These are phyloP conservation scores for Pseudogymnoascus sp. DNA, from an alignment of 2,329 filamentous ascomycete species.

Conservation along the genomic window DNA sequence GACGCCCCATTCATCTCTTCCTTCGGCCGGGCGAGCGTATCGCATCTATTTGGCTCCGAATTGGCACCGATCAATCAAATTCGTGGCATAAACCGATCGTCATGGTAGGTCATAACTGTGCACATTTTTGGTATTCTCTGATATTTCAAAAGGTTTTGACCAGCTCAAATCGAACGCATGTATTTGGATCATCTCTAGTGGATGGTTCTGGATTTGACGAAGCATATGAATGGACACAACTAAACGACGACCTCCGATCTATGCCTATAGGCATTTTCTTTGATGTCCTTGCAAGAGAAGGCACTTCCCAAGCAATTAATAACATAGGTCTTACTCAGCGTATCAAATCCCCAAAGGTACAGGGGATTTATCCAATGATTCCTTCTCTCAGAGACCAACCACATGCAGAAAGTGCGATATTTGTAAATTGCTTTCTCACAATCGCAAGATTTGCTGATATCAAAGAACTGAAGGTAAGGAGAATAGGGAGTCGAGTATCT, in stretches of 20 bases:
- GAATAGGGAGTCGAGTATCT: background rate
- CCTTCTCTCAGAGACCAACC: background rate
- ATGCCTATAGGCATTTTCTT: background rate
- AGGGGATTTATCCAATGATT: background rate
- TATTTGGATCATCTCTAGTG: background rate
- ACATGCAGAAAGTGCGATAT: background rate
- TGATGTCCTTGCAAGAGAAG: background rate
- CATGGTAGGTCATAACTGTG: background rate
- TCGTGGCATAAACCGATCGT: background rate
- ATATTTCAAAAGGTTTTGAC: background rate
- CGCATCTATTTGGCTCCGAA: background rate
- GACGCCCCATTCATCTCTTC: background rate
- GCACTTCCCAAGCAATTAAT: background rate
- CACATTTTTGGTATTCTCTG: background rate
- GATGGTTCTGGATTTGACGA: background rate
- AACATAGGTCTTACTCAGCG: conserved; percentile 1
- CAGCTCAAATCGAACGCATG: background rate
- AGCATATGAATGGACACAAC: background rate
- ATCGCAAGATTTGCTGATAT: background rate
- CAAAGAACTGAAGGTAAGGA: background rate
- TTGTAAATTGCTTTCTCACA: background rate
- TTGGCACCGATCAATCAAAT: background rate
- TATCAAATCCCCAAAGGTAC: background rate
- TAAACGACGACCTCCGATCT: background rate
- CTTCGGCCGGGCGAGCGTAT: background rate